Percentiles rank a stretch among this genome's conserved stretches.
phyloP scores from a whole-genome alignment of 352 stramenopile species.

The Saprolegnia diclina region DNA sequence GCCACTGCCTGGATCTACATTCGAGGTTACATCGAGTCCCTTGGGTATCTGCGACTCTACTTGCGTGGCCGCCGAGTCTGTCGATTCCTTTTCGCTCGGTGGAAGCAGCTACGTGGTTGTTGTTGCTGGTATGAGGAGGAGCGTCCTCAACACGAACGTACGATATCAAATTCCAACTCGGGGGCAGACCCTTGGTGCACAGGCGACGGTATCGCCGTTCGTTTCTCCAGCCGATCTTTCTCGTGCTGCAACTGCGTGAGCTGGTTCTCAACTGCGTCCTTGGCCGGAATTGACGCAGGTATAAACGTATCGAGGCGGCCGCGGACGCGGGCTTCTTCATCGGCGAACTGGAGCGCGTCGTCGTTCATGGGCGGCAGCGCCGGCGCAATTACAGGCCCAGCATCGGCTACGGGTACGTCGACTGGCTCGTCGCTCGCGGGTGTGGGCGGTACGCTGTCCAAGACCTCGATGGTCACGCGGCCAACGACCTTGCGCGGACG shows the following conservation, averaged over 20 bases:
- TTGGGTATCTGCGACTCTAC: neutral
- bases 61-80: neutral
- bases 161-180: constrained; percentile 22
- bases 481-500: constrained; percentile 34
- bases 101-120: neutral
- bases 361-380: neutral
- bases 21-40: neutral
- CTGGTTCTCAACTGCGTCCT: constrained; percentile 45
- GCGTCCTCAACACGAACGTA: neutral
- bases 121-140: neutral
- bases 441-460: constrained; percentile 32
- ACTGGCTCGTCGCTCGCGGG: neutral
- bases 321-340: constrained; percentile 52
- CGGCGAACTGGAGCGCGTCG: constrained; percentile 47
- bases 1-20: constrained; percentile 65
- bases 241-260: constrained; percentile 35
- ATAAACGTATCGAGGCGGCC: constrained; percentile 55
- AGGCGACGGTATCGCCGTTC: constrained; percentile 28
- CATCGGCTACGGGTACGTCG: neutral
- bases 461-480: constrained; percentile 59
- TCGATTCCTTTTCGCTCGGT: neutral
- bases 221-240: constrained; percentile 35
- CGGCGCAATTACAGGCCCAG: neutral
- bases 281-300: constrained; percentile 45
- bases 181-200: constrained; percentile 26